phyloP scores from a whole-genome alignment of 331 rosid species.

The Telfairia occidentalis region DNA sequence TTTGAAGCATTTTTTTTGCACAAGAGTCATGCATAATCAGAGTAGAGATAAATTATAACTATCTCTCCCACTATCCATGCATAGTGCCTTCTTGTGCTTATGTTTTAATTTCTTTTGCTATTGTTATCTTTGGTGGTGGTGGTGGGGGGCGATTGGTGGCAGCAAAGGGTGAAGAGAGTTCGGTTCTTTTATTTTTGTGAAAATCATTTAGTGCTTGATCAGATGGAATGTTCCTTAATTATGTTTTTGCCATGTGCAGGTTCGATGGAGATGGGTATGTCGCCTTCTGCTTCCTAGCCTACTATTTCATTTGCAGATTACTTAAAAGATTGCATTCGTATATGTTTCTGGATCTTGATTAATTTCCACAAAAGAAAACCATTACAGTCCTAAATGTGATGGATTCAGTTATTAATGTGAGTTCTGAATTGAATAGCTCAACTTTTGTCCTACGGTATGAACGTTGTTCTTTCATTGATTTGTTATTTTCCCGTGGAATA shows the following conservation, averaged over 20 bases:
- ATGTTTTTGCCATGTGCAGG: slow-evolving; percentile 48
- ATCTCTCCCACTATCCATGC: background rate
- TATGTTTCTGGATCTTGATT: background rate
- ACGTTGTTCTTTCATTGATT: background rate
- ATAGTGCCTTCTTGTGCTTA: background rate
- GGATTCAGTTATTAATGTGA: background rate
- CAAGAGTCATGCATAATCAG: background rate
- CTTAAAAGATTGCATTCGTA: background rate
- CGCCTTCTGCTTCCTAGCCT: slow-evolving; percentile 11
- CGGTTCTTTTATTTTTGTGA: background rate
- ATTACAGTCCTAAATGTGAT: background rate
- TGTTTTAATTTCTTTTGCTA: background rate
- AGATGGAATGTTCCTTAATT: background rate
- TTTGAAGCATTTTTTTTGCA: background rate
- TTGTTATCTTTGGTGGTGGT: background rate
- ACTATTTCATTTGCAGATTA: slow-evolving; percentile 28
- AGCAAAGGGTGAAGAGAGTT: background rate
- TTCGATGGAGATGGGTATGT: slow-evolving; percentile 98
- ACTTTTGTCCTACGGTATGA: background rate
- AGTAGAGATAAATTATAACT: background rate
- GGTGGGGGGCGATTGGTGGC: background rate
- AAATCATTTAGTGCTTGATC: background rate
- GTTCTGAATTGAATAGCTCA: slow-evolving; percentile 1
- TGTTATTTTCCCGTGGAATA: background rate
- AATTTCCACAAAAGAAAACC: background rate